phyloP scores from a whole-genome alignment of 1,284 basidiomycete genomes.

The Mycena sp. region DNA sequence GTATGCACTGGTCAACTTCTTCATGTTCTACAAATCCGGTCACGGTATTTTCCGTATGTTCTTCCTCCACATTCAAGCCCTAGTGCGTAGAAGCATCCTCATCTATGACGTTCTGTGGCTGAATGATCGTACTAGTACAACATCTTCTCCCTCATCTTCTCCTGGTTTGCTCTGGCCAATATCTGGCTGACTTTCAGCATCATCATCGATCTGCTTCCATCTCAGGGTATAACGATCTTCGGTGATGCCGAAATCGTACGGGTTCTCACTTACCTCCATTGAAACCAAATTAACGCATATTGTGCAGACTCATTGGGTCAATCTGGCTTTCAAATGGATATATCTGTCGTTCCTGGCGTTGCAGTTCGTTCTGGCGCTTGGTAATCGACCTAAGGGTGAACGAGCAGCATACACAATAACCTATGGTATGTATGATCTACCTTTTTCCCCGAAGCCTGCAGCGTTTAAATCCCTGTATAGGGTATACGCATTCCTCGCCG shows the following conservation, averaged over 20 bases:
- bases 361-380: constrained; percentile 93
- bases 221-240: constrained; percentile 72
- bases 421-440: constrained; percentile 55
- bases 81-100: constrained; percentile 60
- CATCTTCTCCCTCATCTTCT: constrained; percentile 82
- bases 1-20: constrained; percentile 96
- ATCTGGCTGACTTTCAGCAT: constrained; percentile 97
- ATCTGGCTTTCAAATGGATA: constrained; percentile 85
- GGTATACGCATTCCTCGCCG: constrained; percentile 81
- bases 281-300: constrained; percentile 23
- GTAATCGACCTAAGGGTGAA: constrained; percentile 97
- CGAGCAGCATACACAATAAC: constrained; percentile 84
- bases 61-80: constrained; percentile 93
- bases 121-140: constrained; percentile 67
- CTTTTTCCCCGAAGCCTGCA: no score
- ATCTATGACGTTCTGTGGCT: neutral
- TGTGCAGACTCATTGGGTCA: constrained; percentile 89
- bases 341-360: constrained; percentile 88
- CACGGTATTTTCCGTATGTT: constrained; percentile 91
- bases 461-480: no score
- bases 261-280: constrained; percentile 19
- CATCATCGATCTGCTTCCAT: constrained; percentile 90
- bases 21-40: constrained; percentile 86
- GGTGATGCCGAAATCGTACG: constrained; percentile 72
- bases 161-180: constrained; percentile 94